Evolutionary conservation across 2,329 filamentous ascomycete species (phyloP).

Genomic region (Cladophialophora yegresii): DNA sequence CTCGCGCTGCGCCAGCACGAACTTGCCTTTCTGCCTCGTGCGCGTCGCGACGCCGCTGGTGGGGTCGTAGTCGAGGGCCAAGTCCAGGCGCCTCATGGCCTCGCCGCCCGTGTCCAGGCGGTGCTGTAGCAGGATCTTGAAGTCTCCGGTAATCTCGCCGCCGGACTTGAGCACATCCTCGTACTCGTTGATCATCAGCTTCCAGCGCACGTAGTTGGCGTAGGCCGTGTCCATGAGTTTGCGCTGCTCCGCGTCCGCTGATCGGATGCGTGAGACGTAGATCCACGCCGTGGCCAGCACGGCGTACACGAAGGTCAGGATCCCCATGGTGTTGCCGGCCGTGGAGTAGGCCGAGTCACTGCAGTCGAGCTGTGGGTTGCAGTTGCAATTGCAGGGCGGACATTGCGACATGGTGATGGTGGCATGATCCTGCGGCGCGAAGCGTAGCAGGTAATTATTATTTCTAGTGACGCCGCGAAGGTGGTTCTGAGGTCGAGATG

Average conservation of each 20-base stretch:
- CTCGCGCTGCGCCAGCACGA: slow-evolving; percentile 11
- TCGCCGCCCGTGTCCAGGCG: slow-evolving; percentile 9
- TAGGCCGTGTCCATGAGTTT: slow-evolving; percentile 18
- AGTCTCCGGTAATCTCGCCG: slow-evolving; percentile 7
- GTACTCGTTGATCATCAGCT: slow-evolving; percentile 20
- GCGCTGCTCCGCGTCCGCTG: slow-evolving; percentile 16
- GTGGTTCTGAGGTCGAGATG: too few relatives aligned
- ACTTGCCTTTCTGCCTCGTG: slow-evolving; percentile 16
- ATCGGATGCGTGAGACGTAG: slow-evolving; percentile 15
- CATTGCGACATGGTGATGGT: slow-evolving; percentile 2
- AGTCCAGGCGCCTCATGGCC: slow-evolving; percentile 10
- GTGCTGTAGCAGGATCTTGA: slow-evolving; percentile 11
- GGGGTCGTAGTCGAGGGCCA: slow-evolving; percentile 14
- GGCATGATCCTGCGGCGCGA: too few relatives aligned
- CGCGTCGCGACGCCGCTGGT: slow-evolving; percentile 1
- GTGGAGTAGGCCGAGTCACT: slow-evolving; percentile 15
- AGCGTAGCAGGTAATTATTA: too few relatives aligned
- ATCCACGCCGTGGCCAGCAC: slow-evolving; percentile 15
- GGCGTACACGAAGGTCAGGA: slow-evolving; percentile 16
- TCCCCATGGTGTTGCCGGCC: slow-evolving; percentile 18
- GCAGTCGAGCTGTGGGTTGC: slow-evolving; percentile 10
- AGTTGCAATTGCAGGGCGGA: slow-evolving; percentile 12
- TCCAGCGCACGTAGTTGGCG: slow-evolving; percentile 20
- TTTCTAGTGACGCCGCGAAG: not conserved
- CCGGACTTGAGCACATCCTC: slow-evolving; percentile 16